Evolutionary conservation across 108 stramenopile species (phyloP).

Genomic region (Skeletonema costatum): DNA sequence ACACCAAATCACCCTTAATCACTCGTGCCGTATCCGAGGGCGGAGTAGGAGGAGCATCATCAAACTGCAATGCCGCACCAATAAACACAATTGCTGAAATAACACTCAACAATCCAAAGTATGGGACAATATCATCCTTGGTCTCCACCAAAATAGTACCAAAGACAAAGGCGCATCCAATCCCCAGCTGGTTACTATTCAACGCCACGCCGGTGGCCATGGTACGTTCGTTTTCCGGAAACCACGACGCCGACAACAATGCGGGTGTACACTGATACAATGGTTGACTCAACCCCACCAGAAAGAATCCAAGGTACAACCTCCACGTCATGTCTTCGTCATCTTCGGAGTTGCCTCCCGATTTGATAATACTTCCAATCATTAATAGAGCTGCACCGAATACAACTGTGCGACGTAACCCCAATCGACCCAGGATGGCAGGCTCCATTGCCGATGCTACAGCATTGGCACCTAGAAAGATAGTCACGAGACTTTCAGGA

Average conservation of each 20-base stretch:
- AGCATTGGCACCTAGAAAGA: constrained; percentile 83
- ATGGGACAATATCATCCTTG: constrained; percentile 73
- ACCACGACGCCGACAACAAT: constrained; percentile 86
- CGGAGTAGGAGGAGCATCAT: constrained; percentile 91
- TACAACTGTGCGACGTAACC: constrained; percentile 76
- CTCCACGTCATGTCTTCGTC: constrained; percentile 56
- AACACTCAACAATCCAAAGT: constrained; percentile 80
- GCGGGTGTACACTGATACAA: constrained; percentile 92
- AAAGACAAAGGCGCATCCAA: constrained; percentile 88
- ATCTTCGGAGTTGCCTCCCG: constrained; percentile 55
- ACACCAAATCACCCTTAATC: constrained; percentile 63
- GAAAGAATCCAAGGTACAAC: constrained; percentile 83
- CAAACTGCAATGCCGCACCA: constrained; percentile 83
- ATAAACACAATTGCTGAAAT: constrained; percentile 74
- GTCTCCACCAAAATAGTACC: constrained; percentile 75
- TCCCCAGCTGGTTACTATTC: constrained; percentile 89
- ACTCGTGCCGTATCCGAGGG: constrained; percentile 82
- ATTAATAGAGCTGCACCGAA: constrained; percentile 78
- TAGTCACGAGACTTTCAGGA: constrained; percentile 80
- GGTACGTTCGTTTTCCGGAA: constrained; percentile 87
- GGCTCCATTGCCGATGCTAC: constrained; percentile 82
- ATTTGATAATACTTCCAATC: constrained; percentile 85
- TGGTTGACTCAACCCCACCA: constrained; percentile 87
- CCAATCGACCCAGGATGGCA: constrained; percentile 77
- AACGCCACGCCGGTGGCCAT: constrained; percentile 92